phyloP scores from a whole-genome alignment of 2,329 filamentous ascomycete genomes.

The Coniella lustricola region DNA sequence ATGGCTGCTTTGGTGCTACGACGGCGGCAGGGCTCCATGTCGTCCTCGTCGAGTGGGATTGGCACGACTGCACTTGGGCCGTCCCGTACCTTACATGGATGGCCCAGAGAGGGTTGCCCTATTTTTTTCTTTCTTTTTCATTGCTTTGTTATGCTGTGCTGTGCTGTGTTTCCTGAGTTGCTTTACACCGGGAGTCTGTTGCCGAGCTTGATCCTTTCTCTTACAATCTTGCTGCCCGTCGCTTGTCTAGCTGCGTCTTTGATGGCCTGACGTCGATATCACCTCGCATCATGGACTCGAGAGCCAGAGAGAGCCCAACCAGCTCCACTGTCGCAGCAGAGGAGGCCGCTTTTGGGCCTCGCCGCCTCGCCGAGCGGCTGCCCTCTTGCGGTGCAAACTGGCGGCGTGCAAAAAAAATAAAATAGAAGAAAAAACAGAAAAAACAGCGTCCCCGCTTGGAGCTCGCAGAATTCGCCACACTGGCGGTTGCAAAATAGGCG shows the following conservation, averaged over 20 bases:
- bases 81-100: slow-evolving; percentile 15
- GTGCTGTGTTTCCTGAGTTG: background rate
- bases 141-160: background rate
- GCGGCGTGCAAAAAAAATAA: too few relatives aligned
- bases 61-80: background rate
- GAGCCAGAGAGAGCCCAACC: background rate
- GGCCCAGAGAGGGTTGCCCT: too few relatives aligned
- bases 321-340: background rate
- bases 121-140: background rate
- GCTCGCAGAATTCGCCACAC: too few relatives aligned
- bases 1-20: background rate
- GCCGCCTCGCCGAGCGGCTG: background rate
- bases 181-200: background rate
- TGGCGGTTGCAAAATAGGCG: too few relatives aligned
- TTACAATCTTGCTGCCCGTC: background rate
- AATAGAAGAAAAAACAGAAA: too few relatives aligned
- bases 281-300: background rate
- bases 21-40: background rate
- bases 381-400: too few relatives aligned
- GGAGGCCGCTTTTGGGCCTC: background rate
- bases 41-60: background rate
- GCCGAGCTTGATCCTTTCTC: too few relatives aligned
- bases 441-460: too few relatives aligned
- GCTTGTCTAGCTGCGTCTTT: too few relatives aligned
- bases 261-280: background rate